phyloP scores from a whole-genome alignment of 371 early-diverging fungal genomes.

The Parasitella parasitica region DNA sequence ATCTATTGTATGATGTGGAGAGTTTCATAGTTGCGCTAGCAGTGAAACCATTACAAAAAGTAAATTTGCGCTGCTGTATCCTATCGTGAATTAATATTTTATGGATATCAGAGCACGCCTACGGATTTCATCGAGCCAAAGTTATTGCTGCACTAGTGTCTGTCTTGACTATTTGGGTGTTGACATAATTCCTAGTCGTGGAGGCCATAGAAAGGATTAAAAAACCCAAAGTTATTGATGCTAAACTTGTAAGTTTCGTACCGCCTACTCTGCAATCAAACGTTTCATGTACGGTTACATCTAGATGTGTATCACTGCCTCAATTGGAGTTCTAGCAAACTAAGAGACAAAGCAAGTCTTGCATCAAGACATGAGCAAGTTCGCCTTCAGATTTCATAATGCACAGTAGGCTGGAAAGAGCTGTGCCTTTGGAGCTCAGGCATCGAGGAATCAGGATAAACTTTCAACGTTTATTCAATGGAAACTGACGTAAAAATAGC shows the following conservation, averaged over 20 bases:
- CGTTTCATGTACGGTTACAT: neutral
- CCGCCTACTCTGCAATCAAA: neutral
- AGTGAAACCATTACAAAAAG: slow-evolving; percentile 69
- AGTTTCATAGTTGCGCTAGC: slow-evolving; percentile 75
- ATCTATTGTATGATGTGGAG: slow-evolving; percentile 70
- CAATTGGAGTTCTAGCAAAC: slow-evolving; percentile 81
- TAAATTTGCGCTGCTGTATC: too few relatives aligned
- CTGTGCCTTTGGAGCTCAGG: too few relatives aligned
- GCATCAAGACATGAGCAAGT: too few relatives aligned
- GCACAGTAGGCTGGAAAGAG: too few relatives aligned
- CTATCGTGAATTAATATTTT: too few relatives aligned
- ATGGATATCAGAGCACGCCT: slow-evolving; percentile 62
- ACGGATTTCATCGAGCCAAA: slow-evolving; percentile 84
- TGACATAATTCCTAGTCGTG: slow-evolving; percentile 71
- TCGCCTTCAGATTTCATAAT: too few relatives aligned
- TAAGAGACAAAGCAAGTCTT: too few relatives aligned
- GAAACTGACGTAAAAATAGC: too few relatives aligned
- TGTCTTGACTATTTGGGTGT: slow-evolving; percentile 80
- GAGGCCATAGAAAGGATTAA: slow-evolving; percentile 76
- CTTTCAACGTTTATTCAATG: too few relatives aligned
- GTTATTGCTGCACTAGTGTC: slow-evolving; percentile 82
- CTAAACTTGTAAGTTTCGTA: slow-evolving; percentile 43
- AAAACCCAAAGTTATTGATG: slow-evolving; percentile 75
- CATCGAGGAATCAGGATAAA: too few relatives aligned
- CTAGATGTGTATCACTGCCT: slow-evolving; percentile 70